A percentile compares a stretch with the other conserved stretches of the same genome.
phyloP scores from a whole-genome alignment of 2,329 filamentous ascomycete species.

The Pestalotiopsis sp. region DNA sequence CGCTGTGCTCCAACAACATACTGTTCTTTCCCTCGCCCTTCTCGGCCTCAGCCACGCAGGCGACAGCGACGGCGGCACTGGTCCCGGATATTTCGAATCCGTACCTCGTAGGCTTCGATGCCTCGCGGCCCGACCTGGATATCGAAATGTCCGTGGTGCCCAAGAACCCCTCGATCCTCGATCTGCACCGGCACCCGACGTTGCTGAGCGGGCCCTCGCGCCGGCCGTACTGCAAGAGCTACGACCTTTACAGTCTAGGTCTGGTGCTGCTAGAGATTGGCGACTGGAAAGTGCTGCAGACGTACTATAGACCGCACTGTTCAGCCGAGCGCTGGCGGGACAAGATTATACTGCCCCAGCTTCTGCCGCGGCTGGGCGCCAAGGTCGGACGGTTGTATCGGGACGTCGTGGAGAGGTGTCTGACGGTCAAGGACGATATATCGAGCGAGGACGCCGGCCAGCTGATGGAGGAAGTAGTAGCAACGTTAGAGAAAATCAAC shows the following conservation, averaged over 20 bases:
- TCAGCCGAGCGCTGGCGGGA: conserved; percentile 44
- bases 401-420: conserved; percentile 44
- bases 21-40: conserved; percentile 45
- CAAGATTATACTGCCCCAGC: conserved; percentile 39
- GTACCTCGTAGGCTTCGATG: conserved; percentile 43
- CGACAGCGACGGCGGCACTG: conserved; percentile 24
- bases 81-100: conserved; percentile 42
- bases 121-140: conserved; percentile 38
- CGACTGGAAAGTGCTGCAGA: conserved; percentile 46
- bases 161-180: conserved; percentile 42
- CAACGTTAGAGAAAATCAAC: conserved; percentile 39
- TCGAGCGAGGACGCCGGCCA: conserved; percentile 38
- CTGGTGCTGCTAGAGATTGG: conserved; percentile 54
- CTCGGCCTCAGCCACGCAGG: conserved; percentile 27
- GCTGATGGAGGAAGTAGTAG: conserved; percentile 45
- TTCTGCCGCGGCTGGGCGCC: conserved; percentile 43
- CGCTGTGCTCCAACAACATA: conserved; percentile 41
- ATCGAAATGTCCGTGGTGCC: conserved; percentile 40
- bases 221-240: conserved; percentile 39
- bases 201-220: conserved; percentile 40
- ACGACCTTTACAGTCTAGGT: conserved; percentile 50
- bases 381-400: conserved; percentile 43
- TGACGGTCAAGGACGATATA: conserved; percentile 40
- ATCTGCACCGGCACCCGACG: conserved; percentile 50
- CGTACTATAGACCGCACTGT: conserved; percentile 44